Evolutionary conservation across 2,329 filamentous ascomycete genomes (phyloP), one percentile per base, ranked within the genome.

Genomic region (Apiospora marii): DNA sequence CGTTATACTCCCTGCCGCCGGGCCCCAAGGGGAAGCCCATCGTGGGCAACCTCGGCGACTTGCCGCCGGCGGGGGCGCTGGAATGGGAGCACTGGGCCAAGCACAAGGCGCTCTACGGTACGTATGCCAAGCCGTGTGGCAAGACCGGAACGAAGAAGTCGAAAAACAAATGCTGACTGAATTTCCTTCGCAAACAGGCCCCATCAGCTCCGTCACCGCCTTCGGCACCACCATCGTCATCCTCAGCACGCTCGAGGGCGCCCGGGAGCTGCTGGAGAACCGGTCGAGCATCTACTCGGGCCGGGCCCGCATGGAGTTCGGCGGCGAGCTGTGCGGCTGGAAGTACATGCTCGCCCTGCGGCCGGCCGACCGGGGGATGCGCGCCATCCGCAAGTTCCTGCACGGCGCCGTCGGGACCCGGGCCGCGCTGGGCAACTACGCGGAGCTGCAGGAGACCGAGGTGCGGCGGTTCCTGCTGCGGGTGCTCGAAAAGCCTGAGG

Each of bases 21-120:
- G 88, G 88, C 0, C 88, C 88, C 0, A 86, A 81, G 49, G 82
- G 82, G 0, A 76, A 85, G 8, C 86, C 86, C 0, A 34, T 90
- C 0, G 61, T 90, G 10, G 88, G 88, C 2, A 90, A 89, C 74
- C 74, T 89, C 24, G 75, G 77, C 0, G 87, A 89, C 73, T 77
- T 89, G 19, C 87, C 87, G 0, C 78, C 82, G 0, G 72, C 74
- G 0, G 83, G 81, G 1, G 76, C 74, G 1, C 78, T 78, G 3
- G 83, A 85, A 71, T 82, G 79, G 73, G 74, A 81, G 67, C 84
- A 85, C 64, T 86, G 84, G 84, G 70, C 82, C 24, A 81, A 82
- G 73, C 81, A 84, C 75, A 85, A 84, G 72, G 79, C 84, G 4
- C 70, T 78, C 0, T 84, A 85, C 58, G 83, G 83, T 6, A 69